phyloP scores from a whole-genome alignment of 176 grass and related monocot species.

The Saccharum spontaneum region DNA sequence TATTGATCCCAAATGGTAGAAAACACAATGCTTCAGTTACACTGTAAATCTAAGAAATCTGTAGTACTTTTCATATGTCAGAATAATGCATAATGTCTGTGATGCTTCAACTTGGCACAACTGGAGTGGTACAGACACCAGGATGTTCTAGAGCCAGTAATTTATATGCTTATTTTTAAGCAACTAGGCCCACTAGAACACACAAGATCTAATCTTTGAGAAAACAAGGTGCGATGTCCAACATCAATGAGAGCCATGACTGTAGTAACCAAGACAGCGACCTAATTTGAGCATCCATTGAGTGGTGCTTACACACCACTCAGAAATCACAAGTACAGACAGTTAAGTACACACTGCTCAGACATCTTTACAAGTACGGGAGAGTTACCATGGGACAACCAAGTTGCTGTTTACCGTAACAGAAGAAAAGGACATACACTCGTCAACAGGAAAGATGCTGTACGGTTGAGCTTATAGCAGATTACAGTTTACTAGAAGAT shows the following conservation, averaged over 20 bases:
- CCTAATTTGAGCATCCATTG: not conserved
- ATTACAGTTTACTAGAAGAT: not conserved
- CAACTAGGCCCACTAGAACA: not conserved
- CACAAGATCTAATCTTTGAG: not conserved
- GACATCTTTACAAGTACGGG: not conserved
- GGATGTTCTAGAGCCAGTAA: conserved; percentile 11
- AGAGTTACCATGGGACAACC: not conserved
- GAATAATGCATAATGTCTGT: not conserved
- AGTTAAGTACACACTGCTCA: not conserved
- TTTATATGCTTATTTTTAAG: conserved; percentile 22
- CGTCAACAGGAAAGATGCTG: not conserved
- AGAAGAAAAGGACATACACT: not conserved
- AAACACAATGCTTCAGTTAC: not conserved
- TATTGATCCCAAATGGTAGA: not conserved
- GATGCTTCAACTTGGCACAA: not conserved
- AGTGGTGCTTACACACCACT: not conserved
- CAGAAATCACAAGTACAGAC: not conserved
- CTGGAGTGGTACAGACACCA: not conserved
- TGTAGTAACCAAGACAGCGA: conserved; percentile 5
- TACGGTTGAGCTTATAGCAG: not conserved
- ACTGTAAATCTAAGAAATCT: not conserved
- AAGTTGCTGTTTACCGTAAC: not conserved
- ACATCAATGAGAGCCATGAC: not conserved
- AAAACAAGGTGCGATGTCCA: not conserved
- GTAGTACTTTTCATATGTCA: not conserved